Evolutionary conservation across 768 basidiomycete genomes (phyloP), one percentile per base, ranked within the genome.

Genomic region (Amanita phalloides): DNA sequence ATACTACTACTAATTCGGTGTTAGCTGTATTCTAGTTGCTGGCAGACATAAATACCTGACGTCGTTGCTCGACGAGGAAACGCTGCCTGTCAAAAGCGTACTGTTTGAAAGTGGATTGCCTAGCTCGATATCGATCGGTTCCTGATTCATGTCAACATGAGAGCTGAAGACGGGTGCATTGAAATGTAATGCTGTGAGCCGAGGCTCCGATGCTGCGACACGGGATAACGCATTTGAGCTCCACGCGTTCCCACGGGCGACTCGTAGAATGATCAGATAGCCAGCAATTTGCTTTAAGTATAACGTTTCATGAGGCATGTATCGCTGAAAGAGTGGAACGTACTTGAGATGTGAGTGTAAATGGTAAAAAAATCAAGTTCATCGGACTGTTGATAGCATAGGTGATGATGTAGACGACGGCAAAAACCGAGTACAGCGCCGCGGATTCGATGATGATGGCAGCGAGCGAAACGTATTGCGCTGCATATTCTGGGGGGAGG

Each of bases 221-320:
- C 3, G 23, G 23, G 23, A 20, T 14, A 10, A n/a, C 10, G 44
- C 37, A 42, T 26, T 10, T 30, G 44, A 21, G 14, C 30, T 64
- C 75, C 72, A 75, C 2, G 72, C 74, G 21, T 67, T 65, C 9
- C 75, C 75, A 50, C 71, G 63, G 3, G 73, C 70, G 4, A 76
- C 61, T n/a, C 74, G 70, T 36, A 71, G 70, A 35, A 74, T 74
- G 52, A 77, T 76, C 14, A 76, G 64, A 54, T 74, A 71, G 0
- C 69, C 68, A 11, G 75, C 73, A 32, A 75, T 68, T 61, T 72
- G 67, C 74, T 76, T 54, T 50, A 6, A 20, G 33, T 5, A 33
- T n/a, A 32, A 35, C 20, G 64, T 49, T 41, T 9, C 11, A 17
- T 25, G 49, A 23, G 0, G 10, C 0, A 23, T 8, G 26, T 8